Base-by-base conservation (phyloP, 2,329 filamentous ascomycete genomes). In the Rutstroemia sp. region DNA sequence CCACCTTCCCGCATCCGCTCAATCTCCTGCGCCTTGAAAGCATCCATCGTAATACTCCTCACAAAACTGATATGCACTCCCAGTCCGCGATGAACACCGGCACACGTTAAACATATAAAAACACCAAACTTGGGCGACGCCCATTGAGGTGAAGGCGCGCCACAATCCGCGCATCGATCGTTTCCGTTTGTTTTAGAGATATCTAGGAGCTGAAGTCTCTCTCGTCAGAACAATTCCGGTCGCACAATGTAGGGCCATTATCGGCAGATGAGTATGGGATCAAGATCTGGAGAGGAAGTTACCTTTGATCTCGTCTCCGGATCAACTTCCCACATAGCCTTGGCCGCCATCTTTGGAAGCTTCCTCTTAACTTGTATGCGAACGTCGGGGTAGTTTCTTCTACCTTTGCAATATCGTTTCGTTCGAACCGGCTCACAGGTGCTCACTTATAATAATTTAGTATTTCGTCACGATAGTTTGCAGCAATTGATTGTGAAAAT, bases 31-130 rank as follows among this genome's bases (percentile, higher is more conserved):
- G 85, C 83, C 73, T 99, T 99, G 79, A 99, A 97, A 57, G 91
- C 91, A 75, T 99, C 94, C 94, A 99, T 99, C 60, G 90, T 96
- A 69, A 97, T 94, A 68, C 88, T 94, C 59, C 94, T 88, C 62
- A 99, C 92, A 75, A 99, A 99, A 71, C 91, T 96, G 72, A 99
- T 96, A 77, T 99, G 94, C 38, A 99, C 94, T 60, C 94, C 94
- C 30, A 99, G 83, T 3, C 91, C 91, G 61, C 94, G 88, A 75
- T 99, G 94, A 53, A 94, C 89, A 65, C 94, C 94, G 37, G 92
- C 92, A 77, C 94, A 99, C 62, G 87, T 90, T 52, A 99, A 85
- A 74, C 94, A 99, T 79, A 99, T 96, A 77, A 99, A 99, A 72
- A 96, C 90, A 70, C 92, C 92, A 71, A 99, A 95, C 74, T 99